Base-by-base conservation (phyloP, 306 rosid genomes). In the Abrus pulchellus region DNA sequence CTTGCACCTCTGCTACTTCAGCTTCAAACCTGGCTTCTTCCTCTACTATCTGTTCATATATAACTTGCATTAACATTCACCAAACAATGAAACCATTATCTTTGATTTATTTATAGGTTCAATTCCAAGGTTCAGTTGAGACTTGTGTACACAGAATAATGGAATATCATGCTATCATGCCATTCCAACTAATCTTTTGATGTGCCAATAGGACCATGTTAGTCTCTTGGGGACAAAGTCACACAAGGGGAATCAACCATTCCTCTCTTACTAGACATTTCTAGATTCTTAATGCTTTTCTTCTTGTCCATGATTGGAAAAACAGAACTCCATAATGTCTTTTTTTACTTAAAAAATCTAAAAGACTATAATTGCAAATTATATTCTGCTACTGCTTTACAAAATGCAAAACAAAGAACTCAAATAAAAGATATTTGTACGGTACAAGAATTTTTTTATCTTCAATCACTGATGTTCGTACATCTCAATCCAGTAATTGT, bases 21-120 rank as follows among this genome's bases (percentile, higher is more conserved):
- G 93, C 85, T 77, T 93, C 98, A 68, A 95, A 93, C 77, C 91
- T 89, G 1, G 97, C 94, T 89, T 95, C 99, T 80, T 94, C 99
- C 56, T 90, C 99, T 90, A 90, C 85, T 53, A 88, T 88, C 99
- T 94, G 89, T 72, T 64, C 52, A 77, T 29, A 32, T 13, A 33
- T n/a, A 52, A 74, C 7, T 50, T 69, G 27, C 2, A 30, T 53
- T 52, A 68, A 9, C 52, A 27, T 45, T 41, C 13, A 48, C 53
- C 0, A 52, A 41, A 66, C 13, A 40, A 49, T 36, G 6, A 12
- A 41, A 74, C 1, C 40, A 56, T 20, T 20, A 20, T 20, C 20
- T 20, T 71, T 29, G 3, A 28, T 69, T 28, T 62, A 2, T 38
- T 64, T 44, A 9, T 10, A 38, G 56, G 55, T 29, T 74, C 34